A percentile compares a stretch with the other conserved stretches of the same genome.
These are phyloP conservation scores for Colletotrichum lini DNA, from an alignment of 2,329 filamentous ascomycete species.

Conservation along the genomic window DNA sequence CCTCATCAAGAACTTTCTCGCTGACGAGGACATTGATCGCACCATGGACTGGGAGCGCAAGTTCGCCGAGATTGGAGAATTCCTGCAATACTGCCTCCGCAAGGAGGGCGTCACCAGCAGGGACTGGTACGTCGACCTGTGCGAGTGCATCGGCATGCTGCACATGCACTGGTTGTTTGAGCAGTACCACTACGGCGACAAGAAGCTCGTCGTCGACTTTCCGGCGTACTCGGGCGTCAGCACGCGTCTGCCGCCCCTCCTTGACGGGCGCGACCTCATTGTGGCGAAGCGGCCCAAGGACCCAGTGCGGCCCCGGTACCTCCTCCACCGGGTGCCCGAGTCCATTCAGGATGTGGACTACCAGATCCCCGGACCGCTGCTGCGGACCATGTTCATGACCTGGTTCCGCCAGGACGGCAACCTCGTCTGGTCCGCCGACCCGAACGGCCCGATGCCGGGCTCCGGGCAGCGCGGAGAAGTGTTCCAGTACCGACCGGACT, in stretches of 20 bases:
- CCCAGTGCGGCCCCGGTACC: constrained; percentile 34
- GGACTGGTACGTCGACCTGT: constrained; percentile 50
- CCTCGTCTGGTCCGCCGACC: constrained; percentile 28
- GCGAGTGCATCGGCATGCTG: constrained; percentile 52
- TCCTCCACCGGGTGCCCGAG: constrained; percentile 41
- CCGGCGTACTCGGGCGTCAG: constrained; percentile 44
- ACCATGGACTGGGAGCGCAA: constrained; percentile 57
- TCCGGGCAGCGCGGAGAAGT: constrained; percentile 19
- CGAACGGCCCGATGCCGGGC: constrained; percentile 9
- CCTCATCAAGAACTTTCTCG: constrained; percentile 60
- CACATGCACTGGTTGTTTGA: constrained; percentile 53
- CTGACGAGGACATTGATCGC: constrained; percentile 62
- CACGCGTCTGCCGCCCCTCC: constrained; percentile 48
- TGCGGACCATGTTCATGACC: constrained; percentile 28
- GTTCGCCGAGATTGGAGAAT: constrained; percentile 54
- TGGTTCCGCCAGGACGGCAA: constrained; percentile 41
- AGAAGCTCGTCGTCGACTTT: constrained; percentile 48
- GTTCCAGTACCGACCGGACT: constrained; percentile 25
- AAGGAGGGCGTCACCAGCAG: constrained; percentile 44
- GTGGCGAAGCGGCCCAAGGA: constrained; percentile 3
- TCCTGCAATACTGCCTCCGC: constrained; percentile 54
- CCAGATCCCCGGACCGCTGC: constrained; percentile 39
- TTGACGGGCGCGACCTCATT: constrained; percentile 34
- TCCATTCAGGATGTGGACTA: constrained; percentile 48
- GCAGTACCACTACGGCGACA: constrained; percentile 51